phyloP scores from a whole-genome alignment of 306 rosid species.

The Quercus bicolor region DNA sequence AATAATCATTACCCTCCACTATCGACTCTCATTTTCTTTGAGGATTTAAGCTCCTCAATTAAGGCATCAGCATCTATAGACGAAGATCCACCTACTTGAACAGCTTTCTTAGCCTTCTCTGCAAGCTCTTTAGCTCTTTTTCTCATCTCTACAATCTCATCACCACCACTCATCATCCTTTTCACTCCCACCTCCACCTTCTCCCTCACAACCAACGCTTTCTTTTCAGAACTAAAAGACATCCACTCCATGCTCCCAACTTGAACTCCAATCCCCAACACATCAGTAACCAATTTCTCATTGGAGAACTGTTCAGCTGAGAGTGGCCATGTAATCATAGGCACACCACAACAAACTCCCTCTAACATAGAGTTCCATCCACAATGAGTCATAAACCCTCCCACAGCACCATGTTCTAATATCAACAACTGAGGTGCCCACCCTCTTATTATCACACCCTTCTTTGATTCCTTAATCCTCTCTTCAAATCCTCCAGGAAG shows the following conservation, averaged over 20 bases:
- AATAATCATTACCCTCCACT: too few relatives aligned
- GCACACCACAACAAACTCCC: slow-evolving; percentile 44
- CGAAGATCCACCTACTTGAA: slow-evolving; percentile 51
- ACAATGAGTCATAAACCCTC: slow-evolving; percentile 72
- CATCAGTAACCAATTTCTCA: slow-evolving; percentile 57
- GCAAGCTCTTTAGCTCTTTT: slow-evolving; percentile 25
- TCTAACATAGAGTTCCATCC: slow-evolving; percentile 82
- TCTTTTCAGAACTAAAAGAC: slow-evolving; percentile 23
- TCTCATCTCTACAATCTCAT: slow-evolving; percentile 47
- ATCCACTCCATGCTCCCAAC: slow-evolving; percentile 68
- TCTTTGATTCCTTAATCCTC: slow-evolving; percentile 38
- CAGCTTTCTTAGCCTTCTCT: slow-evolving; percentile 42
- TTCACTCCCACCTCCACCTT: slow-evolving; percentile 47
- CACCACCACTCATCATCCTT: slow-evolving; percentile 44
- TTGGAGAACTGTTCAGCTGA: slow-evolving; percentile 67
- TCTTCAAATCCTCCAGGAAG: slow-evolving; percentile 44
- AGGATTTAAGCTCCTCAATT: slow-evolving; percentile 45
- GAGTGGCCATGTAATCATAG: slow-evolving; percentile 73
- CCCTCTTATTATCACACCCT: slow-evolving; percentile 54
- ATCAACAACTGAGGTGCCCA: slow-evolving; percentile 73
- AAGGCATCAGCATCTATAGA: slow-evolving; percentile 28
- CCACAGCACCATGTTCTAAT: slow-evolving; percentile 47
- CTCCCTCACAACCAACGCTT: slow-evolving; percentile 40
- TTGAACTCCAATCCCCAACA: slow-evolving; percentile 49
- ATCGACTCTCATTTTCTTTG: too few relatives aligned